Base-by-base conservation (phyloP, 2,329 filamentous ascomycete species). In the Fusarium sterilihyphosum region DNA sequence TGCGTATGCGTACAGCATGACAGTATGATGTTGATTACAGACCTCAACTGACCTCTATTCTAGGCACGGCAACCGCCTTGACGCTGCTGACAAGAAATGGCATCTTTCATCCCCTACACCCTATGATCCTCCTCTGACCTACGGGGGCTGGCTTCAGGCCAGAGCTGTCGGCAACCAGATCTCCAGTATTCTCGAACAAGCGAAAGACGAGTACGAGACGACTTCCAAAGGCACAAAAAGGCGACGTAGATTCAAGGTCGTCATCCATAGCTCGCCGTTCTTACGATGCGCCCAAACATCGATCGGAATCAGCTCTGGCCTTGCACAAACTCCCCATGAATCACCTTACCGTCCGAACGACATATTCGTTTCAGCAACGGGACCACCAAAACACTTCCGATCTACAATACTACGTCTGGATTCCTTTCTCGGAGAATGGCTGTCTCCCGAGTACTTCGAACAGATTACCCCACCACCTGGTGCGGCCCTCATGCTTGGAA, bases 1-100 rank as follows among this genome's bases (percentile, higher is more conserved):
- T 61, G 62, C 44, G 65, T 65, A 54, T 63, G 61, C 46, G 58
- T 64, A 63, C 41, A 62, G 61, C 71, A 66, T 63, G 57, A 49
- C 33, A 67, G 40, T 37, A 35, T 38, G 49, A 40, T 26, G 43
- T 41, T 61, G 31, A 40, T 20, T 29, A 38, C 26, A 63, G 38
- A 43, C 10, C n/a, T 43, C 20, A 3, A 63, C 77, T 78, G 49
- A 79, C 58, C 20, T 66, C 26, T 17, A 41, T 31, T 60, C 24
- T 67, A 92, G 96, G 84, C 96, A 99, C 83, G 96, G 96, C 80
- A 94, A 95, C 78, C 93, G 96, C 76, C 92, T 99, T 66, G 96
- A 99, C 82, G 94, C 94, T 64, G 95, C 95, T 71, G 95, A 99
- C 87, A 95, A 95, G 81, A 91, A 94, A 82, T 99, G 96, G 96